These are phyloP conservation scores for Venturia oleaginea DNA, from an alignment of 2,329 filamentous ascomycete species.

Conservation along the genomic window DNA sequence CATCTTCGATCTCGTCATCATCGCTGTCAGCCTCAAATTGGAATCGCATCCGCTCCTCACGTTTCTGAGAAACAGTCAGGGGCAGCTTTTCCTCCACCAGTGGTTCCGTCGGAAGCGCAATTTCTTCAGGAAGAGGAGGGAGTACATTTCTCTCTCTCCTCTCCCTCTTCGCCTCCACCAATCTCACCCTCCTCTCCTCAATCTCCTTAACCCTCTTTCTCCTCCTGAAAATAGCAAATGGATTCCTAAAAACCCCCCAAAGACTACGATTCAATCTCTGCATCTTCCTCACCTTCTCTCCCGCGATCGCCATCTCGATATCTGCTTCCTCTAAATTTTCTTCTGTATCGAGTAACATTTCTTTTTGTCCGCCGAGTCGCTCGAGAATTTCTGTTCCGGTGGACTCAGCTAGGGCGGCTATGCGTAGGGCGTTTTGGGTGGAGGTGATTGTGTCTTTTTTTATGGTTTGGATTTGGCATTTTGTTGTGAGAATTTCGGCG, in stretches of 20 bases:
- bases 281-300: background rate
- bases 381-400: background rate
- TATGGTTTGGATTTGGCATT: background rate
- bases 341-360: background rate
- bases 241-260: background rate
- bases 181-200: background rate
- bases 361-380: background rate
- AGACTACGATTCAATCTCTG: background rate
- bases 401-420: background rate
- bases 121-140: background rate
- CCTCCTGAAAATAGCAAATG: background rate
- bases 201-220: background rate
- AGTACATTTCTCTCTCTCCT: background rate
- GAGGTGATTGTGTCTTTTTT: background rate
- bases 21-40: constrained; percentile 1
- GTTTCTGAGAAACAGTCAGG: background rate
- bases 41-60: background rate
- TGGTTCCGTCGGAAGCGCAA: background rate
- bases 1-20: background rate
- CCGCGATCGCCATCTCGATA: background rate
- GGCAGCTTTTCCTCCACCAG: background rate
- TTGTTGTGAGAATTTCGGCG: background rate
- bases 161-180: background rate
- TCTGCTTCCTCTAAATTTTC: background rate
- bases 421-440: background rate